Evolutionary conservation across 495 filamentous ascomycete species (phyloP).

Genomic region (Aspergillus carlsbadensis): DNA sequence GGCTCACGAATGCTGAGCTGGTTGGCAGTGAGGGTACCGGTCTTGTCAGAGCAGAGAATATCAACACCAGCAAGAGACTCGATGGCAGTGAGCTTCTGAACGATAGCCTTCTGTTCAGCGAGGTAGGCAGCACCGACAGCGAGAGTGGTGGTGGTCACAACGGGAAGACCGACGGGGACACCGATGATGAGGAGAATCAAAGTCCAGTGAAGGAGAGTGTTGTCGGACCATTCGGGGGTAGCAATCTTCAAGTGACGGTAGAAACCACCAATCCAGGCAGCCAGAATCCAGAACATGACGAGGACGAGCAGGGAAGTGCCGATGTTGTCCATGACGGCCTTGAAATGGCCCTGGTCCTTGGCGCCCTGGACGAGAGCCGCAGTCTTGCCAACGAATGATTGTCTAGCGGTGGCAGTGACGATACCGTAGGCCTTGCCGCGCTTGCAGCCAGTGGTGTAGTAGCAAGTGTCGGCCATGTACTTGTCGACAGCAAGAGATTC

Average conservation of each 20-base stretch:
- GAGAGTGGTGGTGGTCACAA: constrained; percentile 72
- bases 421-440: constrained; percentile 72
- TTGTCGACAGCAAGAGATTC: constrained; percentile 78
- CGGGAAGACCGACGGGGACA: constrained; percentile 74
- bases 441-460: constrained; percentile 79
- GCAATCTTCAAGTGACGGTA: constrained; percentile 69
- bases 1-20: constrained; percentile 74
- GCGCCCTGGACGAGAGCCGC: constrained; percentile 69
- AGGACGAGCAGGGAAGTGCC: constrained; percentile 71
- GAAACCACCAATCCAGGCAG: constrained; percentile 75
- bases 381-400: constrained; percentile 73
- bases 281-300: constrained; percentile 70
- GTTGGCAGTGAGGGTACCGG: constrained; percentile 77
- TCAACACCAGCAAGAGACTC: constrained; percentile 76
- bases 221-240: constrained; percentile 52
- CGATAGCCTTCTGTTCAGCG: constrained; percentile 72
- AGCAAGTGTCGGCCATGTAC: constrained; percentile 69
- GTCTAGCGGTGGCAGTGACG: constrained; percentile 59
- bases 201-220: constrained; percentile 63
- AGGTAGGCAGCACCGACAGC: constrained; percentile 75
- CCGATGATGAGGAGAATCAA: constrained; percentile 70
- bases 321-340: constrained; percentile 80
- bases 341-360: constrained; percentile 73
- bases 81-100: constrained; percentile 75
- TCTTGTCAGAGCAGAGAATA: constrained; percentile 75